Percentiles rank a stretch among this genome's conserved stretches.
Evolutionary conservation across 768 basidiomycete genomes (phyloP).

Genomic region (Boletus rufocinnamomeus): DNA sequence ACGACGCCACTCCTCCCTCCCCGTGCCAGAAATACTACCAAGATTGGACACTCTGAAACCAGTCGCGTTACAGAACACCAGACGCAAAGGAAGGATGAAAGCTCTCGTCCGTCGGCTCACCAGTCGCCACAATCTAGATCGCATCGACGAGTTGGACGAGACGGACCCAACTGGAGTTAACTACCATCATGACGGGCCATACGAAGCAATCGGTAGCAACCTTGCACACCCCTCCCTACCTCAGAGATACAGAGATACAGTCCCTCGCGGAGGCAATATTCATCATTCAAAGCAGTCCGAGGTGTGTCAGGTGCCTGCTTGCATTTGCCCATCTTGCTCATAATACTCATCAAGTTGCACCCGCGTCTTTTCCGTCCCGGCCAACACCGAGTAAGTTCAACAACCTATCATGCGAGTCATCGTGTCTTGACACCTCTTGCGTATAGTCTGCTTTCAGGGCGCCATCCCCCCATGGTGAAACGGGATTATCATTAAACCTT

Average conservation of each 20-base stretch:
- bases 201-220: slow-evolving; percentile 55
- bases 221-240: slow-evolving; percentile 13
- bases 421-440: slow-evolving; percentile 12
- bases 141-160: slow-evolving; percentile 79
- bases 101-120: slow-evolving; percentile 32
- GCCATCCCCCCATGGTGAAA: slow-evolving; percentile 1
- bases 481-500: slow-evolving; percentile 50
- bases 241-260: slow-evolving; percentile 1
- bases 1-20: background rate
- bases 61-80: slow-evolving; percentile 1
- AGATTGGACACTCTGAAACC: background rate
- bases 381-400: slow-evolving; percentile 23
- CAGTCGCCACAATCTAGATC: slow-evolving; percentile 48
- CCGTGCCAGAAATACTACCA: slow-evolving; percentile 1
- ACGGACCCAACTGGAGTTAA: slow-evolving; percentile 64
- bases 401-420: background rate
- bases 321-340: slow-evolving; percentile 10
- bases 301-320: slow-evolving; percentile 25
- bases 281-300: slow-evolving; percentile 11
- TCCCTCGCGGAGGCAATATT: slow-evolving; percentile 2
- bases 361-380: slow-evolving; percentile 8
- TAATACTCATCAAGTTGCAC: slow-evolving; percentile 15
- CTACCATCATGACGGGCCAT: slow-evolving; percentile 74
- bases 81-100: slow-evolving; percentile 26
- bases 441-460: slow-evolving; percentile 13